Evolutionary conservation across 2,329 filamentous ascomycete species (phyloP).

Genomic region (Diplodia sapinea): DNA sequence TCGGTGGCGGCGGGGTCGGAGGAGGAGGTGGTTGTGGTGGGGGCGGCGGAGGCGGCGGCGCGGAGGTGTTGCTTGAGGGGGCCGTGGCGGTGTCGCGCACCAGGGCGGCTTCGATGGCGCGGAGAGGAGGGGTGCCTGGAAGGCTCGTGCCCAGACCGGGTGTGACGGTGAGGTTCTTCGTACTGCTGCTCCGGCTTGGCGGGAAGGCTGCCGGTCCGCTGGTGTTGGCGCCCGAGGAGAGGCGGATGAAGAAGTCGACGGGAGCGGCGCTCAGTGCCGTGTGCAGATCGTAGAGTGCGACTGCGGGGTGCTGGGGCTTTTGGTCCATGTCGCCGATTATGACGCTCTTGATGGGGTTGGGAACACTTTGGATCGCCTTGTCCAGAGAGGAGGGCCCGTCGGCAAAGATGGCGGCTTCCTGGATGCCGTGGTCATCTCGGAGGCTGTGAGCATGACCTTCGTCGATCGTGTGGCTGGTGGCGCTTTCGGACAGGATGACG

Average conservation of each 20-base stretch:
- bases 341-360: conserved; percentile 31
- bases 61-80: neutral
- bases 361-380: conserved; percentile 29
- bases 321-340: conserved; percentile 42
- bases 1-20: neutral
- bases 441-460: conserved; percentile 5
- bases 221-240: too few species aligned
- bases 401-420: neutral
- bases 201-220: conserved; percentile 33
- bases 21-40: neutral
- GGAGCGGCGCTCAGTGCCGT: too few species aligned
- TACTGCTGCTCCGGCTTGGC: conserved; percentile 39
- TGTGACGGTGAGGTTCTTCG: conserved; percentile 9
- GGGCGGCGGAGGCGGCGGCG: conserved; percentile 1
- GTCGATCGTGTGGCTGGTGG: neutral
- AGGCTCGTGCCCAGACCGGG: neutral
- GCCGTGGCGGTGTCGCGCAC: neutral
- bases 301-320: neutral
- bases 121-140: neutral
- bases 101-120: neutral
- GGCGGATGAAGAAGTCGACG: too few species aligned
- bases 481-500: conserved; percentile 18
- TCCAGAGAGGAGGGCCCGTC: conserved; percentile 19
- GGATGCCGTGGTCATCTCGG: neutral
- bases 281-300: too few species aligned